These are phyloP conservation scores for Raddia guianensis DNA, from an alignment of 176 grass and related monocot species.

Conservation along the genomic window DNA sequence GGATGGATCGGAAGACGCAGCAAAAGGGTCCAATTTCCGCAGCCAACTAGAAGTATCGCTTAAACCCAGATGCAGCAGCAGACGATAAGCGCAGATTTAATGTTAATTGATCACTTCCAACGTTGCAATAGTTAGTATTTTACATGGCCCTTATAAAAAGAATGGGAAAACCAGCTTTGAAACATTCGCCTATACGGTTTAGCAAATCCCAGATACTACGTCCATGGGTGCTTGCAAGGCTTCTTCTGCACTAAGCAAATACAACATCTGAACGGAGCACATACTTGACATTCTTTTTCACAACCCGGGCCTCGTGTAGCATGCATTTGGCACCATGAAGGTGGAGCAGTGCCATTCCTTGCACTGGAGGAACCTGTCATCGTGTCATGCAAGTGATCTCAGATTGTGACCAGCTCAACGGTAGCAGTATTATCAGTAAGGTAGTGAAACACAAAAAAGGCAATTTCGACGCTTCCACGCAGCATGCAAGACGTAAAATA, in stretches of 20 bases:
- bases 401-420: conserved; percentile 20
- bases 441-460: background rate
- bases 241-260: conserved; percentile 53
- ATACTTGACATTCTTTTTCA: conserved; percentile 83
- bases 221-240: background rate
- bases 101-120: conserved; percentile 6
- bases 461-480: background rate
- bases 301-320: conserved; percentile 88
- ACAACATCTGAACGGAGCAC: conserved; percentile 84
- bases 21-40: background rate
- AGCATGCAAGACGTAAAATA: background rate
- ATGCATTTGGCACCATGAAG: conserved; percentile 92
- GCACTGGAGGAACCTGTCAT: conserved; percentile 73
- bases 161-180: background rate
- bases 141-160: background rate
- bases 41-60: background rate
- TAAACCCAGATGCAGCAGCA: background rate
- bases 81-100: background rate
- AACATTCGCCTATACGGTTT: background rate
- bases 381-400: conserved; percentile 46
- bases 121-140: background rate
- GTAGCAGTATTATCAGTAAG: background rate
- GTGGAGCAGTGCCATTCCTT: conserved; percentile 89
- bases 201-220: background rate
- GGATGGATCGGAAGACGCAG: background rate